phyloP scores from a whole-genome alignment of 148 eudicot genomes.

The Fagopyrum tataricum region DNA sequence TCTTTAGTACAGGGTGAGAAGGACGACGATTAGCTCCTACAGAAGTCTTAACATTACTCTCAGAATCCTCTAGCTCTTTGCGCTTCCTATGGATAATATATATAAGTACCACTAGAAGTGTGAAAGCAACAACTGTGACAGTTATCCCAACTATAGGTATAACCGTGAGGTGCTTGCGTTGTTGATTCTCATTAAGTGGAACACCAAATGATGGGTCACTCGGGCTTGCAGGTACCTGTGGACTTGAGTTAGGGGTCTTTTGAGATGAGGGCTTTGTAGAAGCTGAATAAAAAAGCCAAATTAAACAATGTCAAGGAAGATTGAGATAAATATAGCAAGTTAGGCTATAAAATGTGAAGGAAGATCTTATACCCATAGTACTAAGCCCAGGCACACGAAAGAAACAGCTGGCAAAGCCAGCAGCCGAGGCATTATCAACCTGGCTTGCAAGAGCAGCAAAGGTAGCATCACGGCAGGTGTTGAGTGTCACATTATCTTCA shows the following conservation, averaged over 20 bases:
- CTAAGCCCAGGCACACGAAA: constrained; percentile 71
- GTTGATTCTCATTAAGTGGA: constrained; percentile 35
- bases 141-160: constrained; percentile 58
- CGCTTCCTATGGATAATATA: constrained; percentile 64
- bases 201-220: constrained; percentile 41
- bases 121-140: constrained; percentile 49
- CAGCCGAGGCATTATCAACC: constrained; percentile 54
- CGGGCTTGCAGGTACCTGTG: constrained; percentile 57
- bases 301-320: background rate
- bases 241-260: constrained; percentile 50
- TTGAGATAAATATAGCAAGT: background rate
- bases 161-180: constrained; percentile 43
- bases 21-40: constrained; percentile 26
- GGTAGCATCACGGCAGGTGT: constrained; percentile 90
- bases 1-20: constrained; percentile 40
- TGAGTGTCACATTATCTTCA: constrained; percentile 60
- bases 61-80: constrained; percentile 54
- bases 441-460: constrained; percentile 79
- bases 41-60: constrained; percentile 31
- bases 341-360: background rate
- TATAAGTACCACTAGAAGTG: constrained; percentile 47
- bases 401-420: constrained; percentile 73
- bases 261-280: constrained; percentile 38
- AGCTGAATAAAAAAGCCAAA: constrained; percentile 22
- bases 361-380: constrained; percentile 22